Evolutionary conservation across 1,139 yeast genomes (phyloP), one percentile per base, ranked within the genome.

Genomic region (Zygosaccharomyces sapae): DNA sequence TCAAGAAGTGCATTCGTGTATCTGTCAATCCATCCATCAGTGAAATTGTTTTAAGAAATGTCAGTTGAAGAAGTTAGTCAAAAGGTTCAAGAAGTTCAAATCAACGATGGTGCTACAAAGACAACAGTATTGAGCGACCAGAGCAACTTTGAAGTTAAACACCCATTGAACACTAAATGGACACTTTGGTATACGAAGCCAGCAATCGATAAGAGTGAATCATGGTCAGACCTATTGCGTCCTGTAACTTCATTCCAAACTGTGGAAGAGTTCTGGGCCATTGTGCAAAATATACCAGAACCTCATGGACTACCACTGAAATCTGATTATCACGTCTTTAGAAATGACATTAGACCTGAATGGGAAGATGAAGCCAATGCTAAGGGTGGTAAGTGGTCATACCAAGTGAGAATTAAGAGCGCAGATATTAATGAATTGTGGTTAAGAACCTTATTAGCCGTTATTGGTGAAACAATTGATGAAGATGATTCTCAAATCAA

Each of bases 201-300:
- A 53, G 83, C 88, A 58, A 81, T 84, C 51, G 84, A 79, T 65
- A 76, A 75, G 60, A 75, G 75, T 56, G 97, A 88, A 70, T 83
- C 88, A 64, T 92, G 98, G 98, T 81, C 87, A 53, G 96, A 89
- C 65, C 78, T 89, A 58, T 77, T 92, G 66, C 90, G 90, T 73
- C 95, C 96, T 51, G 95, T 92, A 45, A 94, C 90, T 59, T 81
- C 95, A 30, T 88, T 92, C 61, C 78, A 83, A 45, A 83, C 96
- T 24, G 97, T 92, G 43, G 98, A 92, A 73, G 97, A 92, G 70
- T 92, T 92, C 74, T 92, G 98, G 98, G 98, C 98, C 24, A 86
- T 90, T 57, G 87, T 82, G 76, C 92, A 92, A 72, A 85, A 95
- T 46, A 84, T 92, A 61, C 97, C 98, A 55, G 83, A 82, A 61